Evolutionary conservation across 139 green algal genomes (phyloP).

Genomic region (Chlamydomonas sphaeroides): DNA sequence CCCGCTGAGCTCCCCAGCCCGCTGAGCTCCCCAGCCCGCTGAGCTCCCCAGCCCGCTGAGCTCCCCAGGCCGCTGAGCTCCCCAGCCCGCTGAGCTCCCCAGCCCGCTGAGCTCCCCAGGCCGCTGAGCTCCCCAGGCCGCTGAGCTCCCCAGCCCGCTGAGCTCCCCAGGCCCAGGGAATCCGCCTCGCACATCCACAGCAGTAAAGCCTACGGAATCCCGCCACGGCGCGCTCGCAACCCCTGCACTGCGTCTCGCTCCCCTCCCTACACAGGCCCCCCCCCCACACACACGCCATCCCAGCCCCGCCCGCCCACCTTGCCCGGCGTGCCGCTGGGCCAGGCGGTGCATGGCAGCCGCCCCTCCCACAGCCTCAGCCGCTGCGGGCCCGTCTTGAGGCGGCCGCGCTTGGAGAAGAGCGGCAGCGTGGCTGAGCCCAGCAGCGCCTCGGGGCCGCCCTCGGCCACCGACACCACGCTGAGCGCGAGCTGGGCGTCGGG

Average conservation of each 20-base stretch:
- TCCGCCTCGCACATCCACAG: too few species aligned
- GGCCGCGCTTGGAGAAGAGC: constrained; percentile 89
- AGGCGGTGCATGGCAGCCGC: constrained; percentile 56
- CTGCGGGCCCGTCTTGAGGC: constrained; percentile 83
- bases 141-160: too few species aligned
- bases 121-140: too few species aligned
- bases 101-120: too few species aligned
- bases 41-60: too few species aligned
- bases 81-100: too few species aligned
- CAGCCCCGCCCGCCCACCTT: constrained; percentile 57
- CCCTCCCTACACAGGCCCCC: not conserved
- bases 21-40: too few species aligned
- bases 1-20: too few species aligned
- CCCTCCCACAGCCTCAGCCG: constrained; percentile 74
- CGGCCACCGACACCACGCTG: constrained; percentile 58
- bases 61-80: too few species aligned
- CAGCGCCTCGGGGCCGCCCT: constrained; percentile 41
- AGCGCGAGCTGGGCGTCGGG: constrained; percentile 75
- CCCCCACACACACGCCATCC: not conserved
- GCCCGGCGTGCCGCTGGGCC: constrained; percentile 73
- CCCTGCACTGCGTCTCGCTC: not conserved
- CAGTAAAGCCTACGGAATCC: too few species aligned
- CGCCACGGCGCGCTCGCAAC: too few species aligned
- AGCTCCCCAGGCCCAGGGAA: too few species aligned
- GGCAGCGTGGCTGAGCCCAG: constrained; percentile 74